These are phyloP conservation scores for Tuber aestivum DNA, from an alignment of 495 filamentous ascomycete genomes.

Conservation along the genomic window DNA sequence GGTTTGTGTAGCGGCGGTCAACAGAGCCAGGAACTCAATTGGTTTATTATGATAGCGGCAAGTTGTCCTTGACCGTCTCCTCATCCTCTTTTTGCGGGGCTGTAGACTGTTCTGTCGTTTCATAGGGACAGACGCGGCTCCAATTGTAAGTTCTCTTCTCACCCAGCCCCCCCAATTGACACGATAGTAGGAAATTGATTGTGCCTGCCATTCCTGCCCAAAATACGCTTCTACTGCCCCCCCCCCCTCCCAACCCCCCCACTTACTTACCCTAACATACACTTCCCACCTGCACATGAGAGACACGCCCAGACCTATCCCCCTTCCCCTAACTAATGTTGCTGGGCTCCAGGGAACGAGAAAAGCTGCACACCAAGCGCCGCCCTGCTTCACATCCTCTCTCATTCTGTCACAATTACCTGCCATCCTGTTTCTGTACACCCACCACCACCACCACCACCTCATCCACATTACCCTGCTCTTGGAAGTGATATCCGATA, in stretches of 20 bases:
- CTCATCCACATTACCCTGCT: conserved; percentile 16
- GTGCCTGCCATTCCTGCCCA: conserved; percentile 8
- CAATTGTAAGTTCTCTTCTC: conserved; percentile 8
- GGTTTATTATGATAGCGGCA: conserved; percentile 26
- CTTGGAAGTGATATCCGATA: conserved; percentile 36
- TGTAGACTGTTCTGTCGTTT: conserved; percentile 22
- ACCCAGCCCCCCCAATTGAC: conserved; percentile 9
- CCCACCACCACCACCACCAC: conserved; percentile 13
- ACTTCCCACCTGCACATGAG: conserved; percentile 22
- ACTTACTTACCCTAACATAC: conserved; percentile 33
- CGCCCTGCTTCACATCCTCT: conserved; percentile 26
- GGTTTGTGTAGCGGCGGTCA: conserved; percentile 5
- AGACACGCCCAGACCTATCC: conserved; percentile 22
- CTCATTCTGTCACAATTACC: conserved; percentile 29
- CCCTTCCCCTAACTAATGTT: conserved; percentile 33
- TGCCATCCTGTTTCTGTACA: conserved; percentile 34
- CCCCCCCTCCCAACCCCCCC: conserved; percentile 22
- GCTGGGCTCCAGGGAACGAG: conserved; percentile 28
- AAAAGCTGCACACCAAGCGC: conserved; percentile 23
- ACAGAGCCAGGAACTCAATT: conserved; percentile 22
- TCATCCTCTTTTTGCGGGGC: conserved; percentile 25
- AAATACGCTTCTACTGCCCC: conserved; percentile 4
- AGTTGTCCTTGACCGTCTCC: conserved; percentile 7
- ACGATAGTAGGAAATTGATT: conserved; percentile 27
- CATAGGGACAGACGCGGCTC: conserved; percentile 14